Evolutionary conservation across 1,284 basidiomycete genomes (phyloP), one percentile per base, ranked within the genome.

Genomic region (Irpex sp.): DNA sequence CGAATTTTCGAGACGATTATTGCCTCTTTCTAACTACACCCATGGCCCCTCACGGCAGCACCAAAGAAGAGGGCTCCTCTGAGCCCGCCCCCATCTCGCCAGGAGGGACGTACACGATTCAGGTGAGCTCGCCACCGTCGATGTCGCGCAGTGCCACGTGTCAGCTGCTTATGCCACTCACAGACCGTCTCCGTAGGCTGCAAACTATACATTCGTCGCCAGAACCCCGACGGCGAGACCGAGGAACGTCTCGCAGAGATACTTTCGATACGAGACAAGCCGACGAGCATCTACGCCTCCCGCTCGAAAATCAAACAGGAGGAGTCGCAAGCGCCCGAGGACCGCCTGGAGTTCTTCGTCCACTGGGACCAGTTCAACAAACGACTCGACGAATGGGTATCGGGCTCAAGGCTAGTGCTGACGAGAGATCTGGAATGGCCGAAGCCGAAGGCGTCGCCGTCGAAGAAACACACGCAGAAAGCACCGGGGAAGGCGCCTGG

Each of bases 311-410:
- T 79, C 71, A 75, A 79, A 64, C 75, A 78, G 63, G 70, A 80
- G 64, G 80, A 83, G 60, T 77, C 70, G 64, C 74, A 77, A 66
- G 85, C 79, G 68, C 84, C 81, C 58, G 92, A 85, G 74, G 92
- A 95, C 74, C 89, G 93, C 71, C 84, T 88, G 72, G 95, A 98
- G 76, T 98, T 90, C 81, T 98, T 98, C 73, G 93, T 97, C 43
- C 96, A 98, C 73, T 98, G 96, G 88, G 93, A 97, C 71, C 88
- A 94, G 69, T 98, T 97, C 83, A 98, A 98, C 82, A 97, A 98
- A 78, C 95, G 97, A 71, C 83, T 99, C 58, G 97, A 99, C 76
- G 97, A 98, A 68, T 99, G 97, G 97, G 92, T 99, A n/a, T 81
- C 89, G 31, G 94, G 93, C 15, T 90, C 92, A 2, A 86, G 95